Percentiles rank a stretch among this genome's conserved stretches.
Conservation (phyloP, 2,329 filamentous ascomycete genomes). For the Stachybotrys chartarum region DNA sequence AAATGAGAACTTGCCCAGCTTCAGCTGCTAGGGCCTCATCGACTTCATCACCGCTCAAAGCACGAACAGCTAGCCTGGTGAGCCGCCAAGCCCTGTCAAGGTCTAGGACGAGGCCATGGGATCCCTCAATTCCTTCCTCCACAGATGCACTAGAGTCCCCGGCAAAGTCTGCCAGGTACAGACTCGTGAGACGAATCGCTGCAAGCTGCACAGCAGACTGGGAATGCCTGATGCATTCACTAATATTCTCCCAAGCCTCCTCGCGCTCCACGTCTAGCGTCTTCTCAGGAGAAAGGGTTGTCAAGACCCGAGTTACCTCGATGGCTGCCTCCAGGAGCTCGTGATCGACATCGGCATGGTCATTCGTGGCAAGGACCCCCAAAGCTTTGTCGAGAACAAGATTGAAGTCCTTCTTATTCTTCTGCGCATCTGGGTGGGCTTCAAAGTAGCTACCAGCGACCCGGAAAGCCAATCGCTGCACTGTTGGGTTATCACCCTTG, state of each 20-base stretch:
- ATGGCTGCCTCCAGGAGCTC: constrained; percentile 71
- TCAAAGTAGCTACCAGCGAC: constrained; percentile 81
- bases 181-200: constrained; percentile 64
- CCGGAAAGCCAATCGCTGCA: constrained; percentile 69
- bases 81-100: constrained; percentile 56
- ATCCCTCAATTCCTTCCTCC: constrained; percentile 57
- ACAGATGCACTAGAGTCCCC: constrained; percentile 44
- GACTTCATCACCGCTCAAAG: constrained; percentile 55
- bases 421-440: constrained; percentile 47
- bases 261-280: constrained; percentile 54
- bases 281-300: constrained; percentile 55
- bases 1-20: constrained; percentile 73
- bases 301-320: constrained; percentile 60
- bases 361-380: constrained; percentile 46
- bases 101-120: constrained; percentile 62
- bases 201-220: constrained; percentile 70
- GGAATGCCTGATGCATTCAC: constrained; percentile 62
- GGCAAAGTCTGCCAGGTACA: constrained; percentile 76
- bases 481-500: constrained; percentile 62
- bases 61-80: constrained; percentile 41
- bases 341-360: constrained; percentile 50
- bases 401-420: constrained; percentile 60
- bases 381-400: constrained; percentile 51
- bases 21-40: constrained; percentile 73
- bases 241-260: constrained; percentile 64